Evolutionary conservation across 2,329 filamentous ascomycete genomes (phyloP), one percentile per base, ranked within the genome.

Genomic region (Aspergillus chevalieri): DNA sequence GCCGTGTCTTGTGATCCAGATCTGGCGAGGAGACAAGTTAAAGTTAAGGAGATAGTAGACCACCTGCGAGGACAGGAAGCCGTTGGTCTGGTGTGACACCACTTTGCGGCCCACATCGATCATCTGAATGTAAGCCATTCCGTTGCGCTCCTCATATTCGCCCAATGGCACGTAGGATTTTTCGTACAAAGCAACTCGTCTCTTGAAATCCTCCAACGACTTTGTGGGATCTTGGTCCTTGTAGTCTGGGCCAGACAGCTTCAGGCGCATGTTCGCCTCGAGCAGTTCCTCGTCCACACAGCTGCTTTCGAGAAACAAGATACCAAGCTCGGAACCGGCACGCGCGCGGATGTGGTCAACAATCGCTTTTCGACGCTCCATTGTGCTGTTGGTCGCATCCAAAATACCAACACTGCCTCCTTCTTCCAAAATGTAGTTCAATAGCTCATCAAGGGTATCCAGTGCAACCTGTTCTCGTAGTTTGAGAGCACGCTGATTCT

Each of bases 1-100:
- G 39, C 93, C 93, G 65, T 97, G 93, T 46, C 93, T 79, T 1
- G 93, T 97, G 65, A 98, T 94, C 93, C 93, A 98, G 52, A 98
- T 97, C 69, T 96, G 92, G 48, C 93, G 81, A 0, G 93, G 91
- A 0, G 92, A 89, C 14, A 98, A 80, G 61, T 98, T 97, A 78
- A 98, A 98, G 60, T 95, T 97, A 43, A 93, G 86, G 8, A 98
- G 79, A 63, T 97, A 98, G 56, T 91, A 95, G 49, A 93, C 90
- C 48, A 95, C 93, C 54, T 93, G 89, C 36, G 87, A 88, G 50
- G 90, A 90, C 44, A 98, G 78, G 69, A 98, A 98, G 5, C 93
- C 93, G 57, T 86, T 86, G 52, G 96, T 84, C 54, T 93, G 87
- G 66, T 95, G 87, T 43, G 92, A 87, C 41, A 97, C 84, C 52